Percentiles rank a stretch among this genome's conserved stretches.
phyloP scores from a whole-genome alignment of 768 basidiomycete genomes.

The Pholiota molesta region DNA sequence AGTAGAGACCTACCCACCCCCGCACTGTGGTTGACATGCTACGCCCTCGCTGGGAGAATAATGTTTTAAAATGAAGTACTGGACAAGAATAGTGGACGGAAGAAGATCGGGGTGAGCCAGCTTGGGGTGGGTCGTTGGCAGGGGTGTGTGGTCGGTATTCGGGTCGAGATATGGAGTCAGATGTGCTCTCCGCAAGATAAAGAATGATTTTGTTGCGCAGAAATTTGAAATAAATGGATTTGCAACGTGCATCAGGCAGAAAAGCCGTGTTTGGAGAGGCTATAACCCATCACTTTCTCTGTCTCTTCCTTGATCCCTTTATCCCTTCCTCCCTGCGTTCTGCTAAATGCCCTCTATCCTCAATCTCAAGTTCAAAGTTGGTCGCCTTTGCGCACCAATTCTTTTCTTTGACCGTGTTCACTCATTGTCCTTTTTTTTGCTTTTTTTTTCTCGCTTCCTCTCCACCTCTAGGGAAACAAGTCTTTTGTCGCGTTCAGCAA shows the following conservation, averaged over 20 bases:
- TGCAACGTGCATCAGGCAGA: conserved; percentile 28
- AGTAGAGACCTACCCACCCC: no score
- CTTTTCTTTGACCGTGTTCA: conserved; percentile 11
- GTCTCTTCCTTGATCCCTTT: conserved; percentile 22
- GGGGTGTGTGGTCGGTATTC: conserved; percentile 19
- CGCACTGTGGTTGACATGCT: background rate
- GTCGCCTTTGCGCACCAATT: conserved; percentile 26
- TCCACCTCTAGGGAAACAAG: conserved; percentile 78
- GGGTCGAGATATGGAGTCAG: conserved; percentile 27
- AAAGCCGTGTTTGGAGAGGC: conserved; percentile 10
- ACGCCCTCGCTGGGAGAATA: background rate
- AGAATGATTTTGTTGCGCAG: conserved; percentile 12
- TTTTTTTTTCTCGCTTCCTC: conserved; percentile 19
- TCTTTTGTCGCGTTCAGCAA: conserved; percentile 93
- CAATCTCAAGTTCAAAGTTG: conserved; percentile 84
- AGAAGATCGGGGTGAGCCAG: conserved; percentile 14
- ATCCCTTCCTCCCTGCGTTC: conserved; percentile 14
- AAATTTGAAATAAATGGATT: conserved; percentile 24
- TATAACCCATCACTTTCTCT: conserved; percentile 21
- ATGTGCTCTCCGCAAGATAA: conserved; percentile 14
- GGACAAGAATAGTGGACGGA: background rate
- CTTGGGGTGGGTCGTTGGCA: background rate
- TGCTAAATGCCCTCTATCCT: conserved; percentile 74
- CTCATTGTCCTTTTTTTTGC: conserved; percentile 14
- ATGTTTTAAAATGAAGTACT: background rate